phyloP scores from a whole-genome alignment of 202 grass and related monocot species.

The Tripidium arundinaceum region DNA sequence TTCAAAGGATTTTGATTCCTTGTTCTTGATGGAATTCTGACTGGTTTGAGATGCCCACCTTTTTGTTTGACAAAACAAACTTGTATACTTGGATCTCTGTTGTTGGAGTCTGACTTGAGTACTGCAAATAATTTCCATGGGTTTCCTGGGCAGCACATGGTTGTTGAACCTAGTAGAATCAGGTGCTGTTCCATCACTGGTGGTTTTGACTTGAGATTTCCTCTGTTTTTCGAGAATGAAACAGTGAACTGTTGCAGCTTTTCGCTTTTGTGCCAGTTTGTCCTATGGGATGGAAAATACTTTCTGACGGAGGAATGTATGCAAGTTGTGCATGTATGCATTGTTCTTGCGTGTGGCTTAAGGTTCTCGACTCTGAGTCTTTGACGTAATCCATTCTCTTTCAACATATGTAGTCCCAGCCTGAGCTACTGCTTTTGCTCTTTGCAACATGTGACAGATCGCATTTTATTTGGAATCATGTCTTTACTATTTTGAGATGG shows the following conservation, averaged over 20 bases:
- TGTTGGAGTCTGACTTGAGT: not conserved
- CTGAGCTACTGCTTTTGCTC: not conserved
- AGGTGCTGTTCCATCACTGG: not conserved
- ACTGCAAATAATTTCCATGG: not conserved
- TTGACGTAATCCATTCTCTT: not conserved
- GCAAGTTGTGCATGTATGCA: not conserved
- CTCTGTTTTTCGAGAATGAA: not conserved
- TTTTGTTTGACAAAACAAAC: not conserved
- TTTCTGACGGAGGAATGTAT: not conserved
- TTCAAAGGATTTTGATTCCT: conserved; percentile 4
- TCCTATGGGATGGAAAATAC: conserved; percentile 8
- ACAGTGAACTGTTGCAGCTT: not conserved
- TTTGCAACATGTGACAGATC: not conserved
- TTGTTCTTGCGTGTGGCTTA: conserved; percentile 24
- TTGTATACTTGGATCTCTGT: not conserved
- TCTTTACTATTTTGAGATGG: not conserved
- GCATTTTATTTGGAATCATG: not conserved
- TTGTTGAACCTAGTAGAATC: not conserved
- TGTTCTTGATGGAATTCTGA: not conserved
- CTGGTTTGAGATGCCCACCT: not conserved
- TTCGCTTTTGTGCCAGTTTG: not conserved
- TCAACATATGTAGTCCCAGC: not conserved
- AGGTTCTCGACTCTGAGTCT: conserved; percentile 1
- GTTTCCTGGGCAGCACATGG: not conserved
- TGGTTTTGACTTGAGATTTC: conserved; percentile 2